Evolutionary conservation across 495 filamentous ascomycete species (phyloP).

Genomic region (Aspergillus nidulans): DNA sequence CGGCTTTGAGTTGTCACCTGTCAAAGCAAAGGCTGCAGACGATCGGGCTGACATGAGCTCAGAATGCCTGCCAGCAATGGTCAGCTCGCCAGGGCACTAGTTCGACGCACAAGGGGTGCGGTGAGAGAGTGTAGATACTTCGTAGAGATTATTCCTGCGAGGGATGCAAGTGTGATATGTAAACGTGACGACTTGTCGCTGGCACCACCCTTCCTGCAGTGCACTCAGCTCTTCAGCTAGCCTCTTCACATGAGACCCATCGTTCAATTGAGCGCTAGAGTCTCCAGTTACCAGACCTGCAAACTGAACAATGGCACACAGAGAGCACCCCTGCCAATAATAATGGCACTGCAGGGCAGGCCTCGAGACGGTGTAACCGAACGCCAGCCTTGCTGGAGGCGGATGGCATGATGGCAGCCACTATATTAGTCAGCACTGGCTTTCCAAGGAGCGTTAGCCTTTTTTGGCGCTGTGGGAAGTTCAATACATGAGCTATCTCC

Average conservation of each 20-base stretch:
- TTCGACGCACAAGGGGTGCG: slow-evolving; percentile 10
- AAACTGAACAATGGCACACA: neutral
- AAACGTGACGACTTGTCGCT: neutral
- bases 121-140: neutral
- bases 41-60: neutral
- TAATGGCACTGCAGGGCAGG: neutral
- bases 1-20: neutral
- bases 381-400: neutral
- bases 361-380: neutral
- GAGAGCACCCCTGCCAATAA: neutral
- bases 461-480: too few relatives aligned
- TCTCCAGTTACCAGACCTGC: neutral
- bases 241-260: neutral
- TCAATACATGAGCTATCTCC: neutral
- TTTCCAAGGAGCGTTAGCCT: too few relatives aligned
- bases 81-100: neutral
- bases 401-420: too few relatives aligned
- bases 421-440: too few relatives aligned
- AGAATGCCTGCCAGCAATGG: neutral
- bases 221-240: neutral
- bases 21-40: neutral
- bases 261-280: neutral
- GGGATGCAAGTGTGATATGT: neutral
- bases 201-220: too few relatives aligned
- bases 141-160: neutral